Evolutionary conservation across 2,329 filamentous ascomycete genomes (phyloP).

Genomic region (Colletotrichum costaricense): DNA sequence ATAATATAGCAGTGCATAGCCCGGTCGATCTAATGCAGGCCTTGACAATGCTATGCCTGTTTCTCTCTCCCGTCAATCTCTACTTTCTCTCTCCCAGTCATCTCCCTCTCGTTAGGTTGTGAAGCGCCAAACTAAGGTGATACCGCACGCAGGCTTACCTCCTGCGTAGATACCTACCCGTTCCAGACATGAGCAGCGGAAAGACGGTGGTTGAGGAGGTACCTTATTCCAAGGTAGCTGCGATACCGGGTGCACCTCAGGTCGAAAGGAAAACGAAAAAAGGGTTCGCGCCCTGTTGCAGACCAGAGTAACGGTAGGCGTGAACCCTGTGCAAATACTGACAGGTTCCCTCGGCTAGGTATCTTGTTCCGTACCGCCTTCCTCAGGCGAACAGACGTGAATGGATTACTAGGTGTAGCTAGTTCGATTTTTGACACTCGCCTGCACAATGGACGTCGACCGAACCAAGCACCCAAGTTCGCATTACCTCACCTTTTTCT

Average conservation of each 20-base stretch:
- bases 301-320: neutral
- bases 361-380: constrained; percentile 12
- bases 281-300: constrained; percentile 28
- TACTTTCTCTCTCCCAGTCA: neutral
- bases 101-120: neutral
- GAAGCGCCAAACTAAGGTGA: neutral
- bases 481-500: constrained; percentile 30
- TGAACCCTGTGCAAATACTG: constrained; percentile 20
- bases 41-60: constrained; percentile 23
- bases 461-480: constrained; percentile 31
- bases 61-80: neutral
- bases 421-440: constrained; percentile 26
- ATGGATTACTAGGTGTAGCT: constrained; percentile 7
- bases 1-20: constrained; percentile 15
- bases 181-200: neutral
- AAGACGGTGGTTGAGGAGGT: neutral
- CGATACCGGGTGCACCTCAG: neutral
- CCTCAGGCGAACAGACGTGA: constrained; percentile 1
- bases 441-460: constrained; percentile 28
- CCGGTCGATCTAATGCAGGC: constrained; percentile 23
- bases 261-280: neutral
- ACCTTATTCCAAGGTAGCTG: neutral
- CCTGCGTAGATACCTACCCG: neutral
- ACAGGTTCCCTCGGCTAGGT: constrained; percentile 1
- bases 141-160: neutral